Evolutionary conservation across 495 filamentous ascomycete species (phyloP).

Genomic region (Penicillium mononematosum): DNA sequence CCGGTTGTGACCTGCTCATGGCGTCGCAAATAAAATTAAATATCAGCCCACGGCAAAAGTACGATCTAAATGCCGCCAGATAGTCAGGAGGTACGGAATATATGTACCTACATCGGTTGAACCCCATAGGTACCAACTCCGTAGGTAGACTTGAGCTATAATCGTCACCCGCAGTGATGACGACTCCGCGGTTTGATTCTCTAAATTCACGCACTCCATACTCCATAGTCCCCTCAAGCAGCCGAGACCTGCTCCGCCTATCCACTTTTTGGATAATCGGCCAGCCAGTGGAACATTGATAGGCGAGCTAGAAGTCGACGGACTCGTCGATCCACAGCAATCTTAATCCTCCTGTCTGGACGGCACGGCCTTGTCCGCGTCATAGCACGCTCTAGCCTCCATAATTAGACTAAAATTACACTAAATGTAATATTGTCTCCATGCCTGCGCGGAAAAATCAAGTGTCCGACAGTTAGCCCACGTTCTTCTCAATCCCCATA

Average conservation of each 20-base stretch:
- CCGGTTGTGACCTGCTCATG: not conserved
- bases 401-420: constrained; percentile 3
- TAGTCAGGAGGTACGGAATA: not conserved
- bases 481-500: not conserved
- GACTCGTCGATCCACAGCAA: constrained; percentile 22
- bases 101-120: not conserved
- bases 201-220: constrained; percentile 14
- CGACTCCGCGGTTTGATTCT: constrained; percentile 15
- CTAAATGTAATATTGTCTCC: not conserved
- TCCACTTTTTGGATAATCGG: not conserved
- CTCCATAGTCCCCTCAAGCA: not conserved
- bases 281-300: constrained; percentile 11
- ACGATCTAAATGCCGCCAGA: not conserved
- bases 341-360: constrained; percentile 15
- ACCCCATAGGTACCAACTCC: not conserved
- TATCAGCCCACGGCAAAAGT: not conserved
- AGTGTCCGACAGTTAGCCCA: not conserved
- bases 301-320: constrained; percentile 6
- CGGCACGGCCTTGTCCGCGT: constrained; percentile 15
- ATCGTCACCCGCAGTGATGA: constrained; percentile 14
- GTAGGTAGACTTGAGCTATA: not conserved
- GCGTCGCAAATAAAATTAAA: constrained; percentile 7
- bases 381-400: constrained; percentile 10
- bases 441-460: not conserved
- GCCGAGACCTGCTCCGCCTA: not conserved